A percentile compares a stretch with the other conserved stretches of the same genome.
phyloP scores from a whole-genome alignment of 352 stramenopile genomes.

The Pythium rhizo-oryzae region DNA sequence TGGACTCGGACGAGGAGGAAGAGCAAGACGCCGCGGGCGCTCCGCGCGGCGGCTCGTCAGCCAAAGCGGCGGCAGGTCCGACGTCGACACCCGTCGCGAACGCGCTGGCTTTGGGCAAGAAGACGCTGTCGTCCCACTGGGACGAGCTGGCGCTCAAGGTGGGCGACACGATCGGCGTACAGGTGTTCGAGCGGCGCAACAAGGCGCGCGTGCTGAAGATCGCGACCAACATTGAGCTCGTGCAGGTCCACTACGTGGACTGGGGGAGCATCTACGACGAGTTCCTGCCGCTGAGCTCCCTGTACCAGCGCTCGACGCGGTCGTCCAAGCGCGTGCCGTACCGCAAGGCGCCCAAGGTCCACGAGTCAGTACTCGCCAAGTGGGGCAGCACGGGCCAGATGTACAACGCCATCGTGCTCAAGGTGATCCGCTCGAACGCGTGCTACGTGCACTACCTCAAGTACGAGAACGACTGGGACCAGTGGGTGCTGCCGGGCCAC shows the following conservation, averaged over 20 bases:
- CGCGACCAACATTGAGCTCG: constrained; percentile 67
- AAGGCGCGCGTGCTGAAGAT: constrained; percentile 66
- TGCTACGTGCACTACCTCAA: constrained; percentile 85
- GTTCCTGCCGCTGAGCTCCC: constrained; percentile 61
- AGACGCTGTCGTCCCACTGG: constrained; percentile 54
- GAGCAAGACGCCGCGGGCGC: neutral
- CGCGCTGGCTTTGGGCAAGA: constrained; percentile 14
- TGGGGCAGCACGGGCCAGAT: constrained; percentile 73
- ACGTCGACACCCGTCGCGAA: constrained; percentile 19
- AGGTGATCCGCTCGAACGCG: constrained; percentile 75
- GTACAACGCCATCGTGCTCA: constrained; percentile 81
- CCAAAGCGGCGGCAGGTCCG: neutral
- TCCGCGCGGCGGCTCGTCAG: neutral
- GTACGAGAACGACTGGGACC: constrained; percentile 85
- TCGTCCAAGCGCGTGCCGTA: constrained; percentile 57
- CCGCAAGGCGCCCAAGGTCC: constrained; percentile 63
- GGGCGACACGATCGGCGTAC: constrained; percentile 69
- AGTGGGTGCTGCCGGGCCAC: constrained; percentile 77
- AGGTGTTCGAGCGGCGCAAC: constrained; percentile 79
- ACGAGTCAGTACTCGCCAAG: constrained; percentile 74
- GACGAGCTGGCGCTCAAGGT: constrained; percentile 60
- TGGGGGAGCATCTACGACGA: constrained; percentile 87
- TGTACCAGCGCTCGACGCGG: constrained; percentile 51
- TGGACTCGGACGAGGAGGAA: neutral
- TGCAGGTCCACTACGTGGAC: constrained; percentile 80